These are phyloP conservation scores for Fraxinus sp. DNA, from an alignment of 305 asterid genomes.

Conservation along the genomic window DNA sequence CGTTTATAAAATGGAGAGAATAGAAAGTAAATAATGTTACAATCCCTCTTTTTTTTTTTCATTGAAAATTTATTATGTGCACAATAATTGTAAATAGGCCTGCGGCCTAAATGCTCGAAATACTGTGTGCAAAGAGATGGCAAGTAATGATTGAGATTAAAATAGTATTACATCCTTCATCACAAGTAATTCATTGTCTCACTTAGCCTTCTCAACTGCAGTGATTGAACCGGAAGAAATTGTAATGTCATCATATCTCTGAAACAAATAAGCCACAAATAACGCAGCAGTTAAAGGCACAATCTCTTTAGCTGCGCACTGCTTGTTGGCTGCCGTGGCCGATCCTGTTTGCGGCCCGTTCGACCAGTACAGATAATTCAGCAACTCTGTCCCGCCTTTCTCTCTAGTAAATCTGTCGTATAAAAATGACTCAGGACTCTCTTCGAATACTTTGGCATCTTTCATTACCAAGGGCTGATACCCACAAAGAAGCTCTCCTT, in stretches of 20 bases:
- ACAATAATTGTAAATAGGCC: background rate
- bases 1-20: background rate
- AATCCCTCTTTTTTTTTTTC: background rate
- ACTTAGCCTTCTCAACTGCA: conserved; percentile 52
- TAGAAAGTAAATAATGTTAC: background rate
- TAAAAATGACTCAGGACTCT: conserved; percentile 61
- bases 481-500: conserved; percentile 85
- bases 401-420: conserved; percentile 54
- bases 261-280: conserved; percentile 70
- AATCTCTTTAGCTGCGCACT: conserved; percentile 49
- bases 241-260: conserved; percentile 69
- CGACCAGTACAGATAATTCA: conserved; percentile 78
- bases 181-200: conserved; percentile 14
- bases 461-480: conserved; percentile 70
- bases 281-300: conserved; percentile 63
- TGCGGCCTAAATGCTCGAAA: background rate
- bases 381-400: conserved; percentile 52
- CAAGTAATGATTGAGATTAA: background rate
- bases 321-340: conserved; percentile 68
- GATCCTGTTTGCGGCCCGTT: conserved; percentile 82
- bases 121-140: background rate
- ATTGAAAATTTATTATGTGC: background rate
- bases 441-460: conserved; percentile 69
- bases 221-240: conserved; percentile 50
- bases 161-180: background rate